phyloP scores from a whole-genome alignment of 2,329 filamentous ascomycete species.

The Fusarium sp. region DNA sequence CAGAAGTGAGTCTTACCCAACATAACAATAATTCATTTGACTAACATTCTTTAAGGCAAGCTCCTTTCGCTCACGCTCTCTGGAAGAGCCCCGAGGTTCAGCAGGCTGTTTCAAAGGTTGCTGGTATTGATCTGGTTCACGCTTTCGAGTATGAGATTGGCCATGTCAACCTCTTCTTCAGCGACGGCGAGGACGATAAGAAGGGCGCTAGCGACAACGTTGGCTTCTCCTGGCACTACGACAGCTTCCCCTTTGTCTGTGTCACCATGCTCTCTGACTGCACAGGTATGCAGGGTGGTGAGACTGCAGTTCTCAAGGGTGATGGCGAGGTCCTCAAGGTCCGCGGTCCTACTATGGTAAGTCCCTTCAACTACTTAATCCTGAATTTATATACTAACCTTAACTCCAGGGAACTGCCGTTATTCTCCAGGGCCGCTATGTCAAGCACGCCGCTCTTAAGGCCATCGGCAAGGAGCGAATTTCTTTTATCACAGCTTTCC shows the following conservation, averaged over 20 bases:
- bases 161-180: conserved; percentile 69
- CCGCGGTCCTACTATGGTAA: conserved; percentile 72
- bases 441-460: conserved; percentile 74
- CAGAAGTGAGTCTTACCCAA: conserved; percentile 61
- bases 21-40: not conserved
- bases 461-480: conserved; percentile 74
- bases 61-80: conserved; percentile 73
- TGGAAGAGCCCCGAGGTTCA: conserved; percentile 62
- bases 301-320: conserved; percentile 71
- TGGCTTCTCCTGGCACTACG: conserved; percentile 70
- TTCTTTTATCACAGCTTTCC: conserved; percentile 76
- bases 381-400: conserved; percentile 21
- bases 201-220: conserved; percentile 64
- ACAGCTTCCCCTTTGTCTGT: conserved; percentile 78
- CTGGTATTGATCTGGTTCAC: conserved; percentile 68
- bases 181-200: conserved; percentile 58
- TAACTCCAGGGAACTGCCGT: conserved; percentile 69
- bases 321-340: conserved; percentile 70
- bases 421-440: conserved; percentile 77
- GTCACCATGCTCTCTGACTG: conserved; percentile 78
- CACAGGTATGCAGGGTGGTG: conserved; percentile 73
- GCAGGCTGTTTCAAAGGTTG: conserved; percentile 64
- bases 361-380: conserved; percentile 24
- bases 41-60: conserved; percentile 52
- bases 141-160: conserved; percentile 69